phyloP scores from a whole-genome alignment of 257 asterid genomes.

The Orobanche coerulescens region DNA sequence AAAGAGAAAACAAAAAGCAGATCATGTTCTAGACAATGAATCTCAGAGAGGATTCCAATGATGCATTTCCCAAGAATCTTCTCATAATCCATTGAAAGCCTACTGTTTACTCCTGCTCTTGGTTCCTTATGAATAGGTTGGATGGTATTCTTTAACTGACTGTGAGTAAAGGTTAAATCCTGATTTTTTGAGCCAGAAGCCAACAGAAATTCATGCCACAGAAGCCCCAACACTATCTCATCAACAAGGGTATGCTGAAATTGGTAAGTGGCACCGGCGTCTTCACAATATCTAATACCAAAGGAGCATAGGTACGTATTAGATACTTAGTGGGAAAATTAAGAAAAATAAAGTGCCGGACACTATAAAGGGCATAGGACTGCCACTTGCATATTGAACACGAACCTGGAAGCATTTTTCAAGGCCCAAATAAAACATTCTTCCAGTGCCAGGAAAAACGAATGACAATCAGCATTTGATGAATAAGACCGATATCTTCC shows the following conservation, averaged over 20 bases:
- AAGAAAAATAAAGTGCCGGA: slow-evolving; percentile 17
- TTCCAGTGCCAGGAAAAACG: slow-evolving; percentile 60
- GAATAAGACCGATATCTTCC: slow-evolving; percentile 65
- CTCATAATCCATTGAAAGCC: slow-evolving; percentile 42
- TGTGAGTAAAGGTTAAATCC: slow-evolving; percentile 25
- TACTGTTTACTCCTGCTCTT: slow-evolving; percentile 40
- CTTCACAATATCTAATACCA: slow-evolving; percentile 55
- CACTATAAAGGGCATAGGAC: slow-evolving; percentile 9
- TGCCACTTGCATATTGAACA: background rate
- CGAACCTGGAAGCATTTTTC: slow-evolving; percentile 75
- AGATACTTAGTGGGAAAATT: slow-evolving; percentile 20
- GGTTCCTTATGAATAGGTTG: slow-evolving; percentile 42
- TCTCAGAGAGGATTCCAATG: slow-evolving; percentile 62
- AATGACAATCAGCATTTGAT: slow-evolving; percentile 46
- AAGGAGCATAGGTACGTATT: slow-evolving; percentile 21
- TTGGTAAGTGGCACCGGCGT: slow-evolving; percentile 33
- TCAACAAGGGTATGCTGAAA: slow-evolving; percentile 49
- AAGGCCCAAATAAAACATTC: slow-evolving; percentile 81
- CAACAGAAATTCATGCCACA: slow-evolving; percentile 71
- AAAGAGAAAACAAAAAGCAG: slow-evolving; percentile 51
- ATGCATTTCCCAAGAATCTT: slow-evolving; percentile 79
- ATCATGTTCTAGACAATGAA: slow-evolving; percentile 39
- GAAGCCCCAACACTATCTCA: slow-evolving; percentile 54
- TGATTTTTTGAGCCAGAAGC: slow-evolving; percentile 39
- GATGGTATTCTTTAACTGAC: slow-evolving; percentile 30